phyloP scores from a whole-genome alignment of 345 rosid species.

The Lepidium aucheri region DNA sequence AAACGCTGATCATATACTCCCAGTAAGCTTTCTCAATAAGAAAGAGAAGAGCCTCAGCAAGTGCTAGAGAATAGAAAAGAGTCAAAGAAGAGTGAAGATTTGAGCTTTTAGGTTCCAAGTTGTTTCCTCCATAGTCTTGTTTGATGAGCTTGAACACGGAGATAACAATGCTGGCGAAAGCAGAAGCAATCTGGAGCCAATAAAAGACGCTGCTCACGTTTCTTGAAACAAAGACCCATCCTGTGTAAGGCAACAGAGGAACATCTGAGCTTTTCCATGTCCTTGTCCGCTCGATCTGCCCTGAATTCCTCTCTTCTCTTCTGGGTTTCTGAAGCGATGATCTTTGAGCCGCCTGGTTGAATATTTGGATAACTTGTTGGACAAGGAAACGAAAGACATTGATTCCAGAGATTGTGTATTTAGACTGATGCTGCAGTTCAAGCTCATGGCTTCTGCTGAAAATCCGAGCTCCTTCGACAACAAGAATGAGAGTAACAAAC shows the following conservation, averaged over 20 bases:
- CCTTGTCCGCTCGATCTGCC: conserved; percentile 20
- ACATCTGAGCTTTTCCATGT: conserved; percentile 74
- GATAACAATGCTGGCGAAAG: conserved; percentile 57
- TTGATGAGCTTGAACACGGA: conserved; percentile 55
- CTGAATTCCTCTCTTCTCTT: not conserved
- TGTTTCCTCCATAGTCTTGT: conserved; percentile 57
- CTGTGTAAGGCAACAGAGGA: conserved; percentile 68
- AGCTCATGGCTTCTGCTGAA: conserved; percentile 94
- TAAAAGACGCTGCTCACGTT: conserved; percentile 64
- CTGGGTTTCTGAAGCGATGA: not conserved
- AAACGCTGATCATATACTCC: conserved; percentile 52
- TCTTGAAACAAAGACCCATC: conserved; percentile 65
- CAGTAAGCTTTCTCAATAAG: conserved; percentile 79
- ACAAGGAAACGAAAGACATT: conserved; percentile 42
- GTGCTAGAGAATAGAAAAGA: conserved; percentile 73
- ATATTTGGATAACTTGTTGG: conserved; percentile 18
- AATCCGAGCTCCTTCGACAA: conserved; percentile 81
- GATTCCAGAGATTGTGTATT: conserved; percentile 67
- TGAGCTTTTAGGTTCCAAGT: conserved; percentile 36
- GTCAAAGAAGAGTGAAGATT: conserved; percentile 61
- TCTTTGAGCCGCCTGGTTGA: not conserved
- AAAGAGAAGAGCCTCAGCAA: conserved; percentile 77
- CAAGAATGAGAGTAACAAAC: conserved; percentile 70
- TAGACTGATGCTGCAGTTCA: conserved; percentile 83
- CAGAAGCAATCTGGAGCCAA: conserved; percentile 87